phyloP scores from a whole-genome alignment of 768 basidiomycete genomes.

The Scleroderma bovista region DNA sequence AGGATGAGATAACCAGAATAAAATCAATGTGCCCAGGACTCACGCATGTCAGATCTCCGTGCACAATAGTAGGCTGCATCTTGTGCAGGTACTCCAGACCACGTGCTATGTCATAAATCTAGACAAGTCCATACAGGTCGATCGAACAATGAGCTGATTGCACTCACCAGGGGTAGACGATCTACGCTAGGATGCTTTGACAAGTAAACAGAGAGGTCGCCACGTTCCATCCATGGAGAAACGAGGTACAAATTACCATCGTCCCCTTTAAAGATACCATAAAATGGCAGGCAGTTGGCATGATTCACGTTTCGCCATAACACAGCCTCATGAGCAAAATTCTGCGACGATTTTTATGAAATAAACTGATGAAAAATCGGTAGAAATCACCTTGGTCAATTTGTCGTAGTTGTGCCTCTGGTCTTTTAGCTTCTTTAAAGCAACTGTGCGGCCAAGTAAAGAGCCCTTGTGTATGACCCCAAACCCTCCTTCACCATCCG shows the following conservation, averaged over 20 bases:
- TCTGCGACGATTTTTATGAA: slow-evolving; percentile 18
- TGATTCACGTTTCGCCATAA: slow-evolving; percentile 28
- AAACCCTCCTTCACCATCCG: slow-evolving; percentile 24
- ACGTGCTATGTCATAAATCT: slow-evolving; percentile 35
- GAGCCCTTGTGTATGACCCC: slow-evolving; percentile 28
- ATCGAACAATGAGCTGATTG: not conserved
- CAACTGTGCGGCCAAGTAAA: slow-evolving; percentile 22
- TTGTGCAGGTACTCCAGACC: slow-evolving; percentile 37
- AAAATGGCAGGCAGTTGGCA: slow-evolving; percentile 26
- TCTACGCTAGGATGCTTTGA: slow-evolving; percentile 17
- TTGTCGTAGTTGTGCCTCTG: slow-evolving; percentile 14
- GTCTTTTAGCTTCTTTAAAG: slow-evolving; percentile 25
- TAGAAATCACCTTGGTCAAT: slow-evolving; percentile 22
- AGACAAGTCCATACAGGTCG: slow-evolving; percentile 1
- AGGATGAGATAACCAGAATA: not conserved
- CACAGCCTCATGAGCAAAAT: slow-evolving; percentile 25
- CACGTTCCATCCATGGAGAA: slow-evolving; percentile 24
- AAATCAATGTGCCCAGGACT: slow-evolving; percentile 4
- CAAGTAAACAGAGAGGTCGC: slow-evolving; percentile 28
- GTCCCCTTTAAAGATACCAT: slow-evolving; percentile 17
- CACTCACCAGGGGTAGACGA: slow-evolving; percentile 30
- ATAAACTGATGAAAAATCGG: not conserved
- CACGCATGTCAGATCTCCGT: slow-evolving; percentile 42
- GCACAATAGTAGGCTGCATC: slow-evolving; percentile 34
- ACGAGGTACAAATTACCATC: slow-evolving; percentile 15